phyloP scores from a whole-genome alignment of 371 early-diverging fungal genomes.

The Rhizopus stolonifer region DNA sequence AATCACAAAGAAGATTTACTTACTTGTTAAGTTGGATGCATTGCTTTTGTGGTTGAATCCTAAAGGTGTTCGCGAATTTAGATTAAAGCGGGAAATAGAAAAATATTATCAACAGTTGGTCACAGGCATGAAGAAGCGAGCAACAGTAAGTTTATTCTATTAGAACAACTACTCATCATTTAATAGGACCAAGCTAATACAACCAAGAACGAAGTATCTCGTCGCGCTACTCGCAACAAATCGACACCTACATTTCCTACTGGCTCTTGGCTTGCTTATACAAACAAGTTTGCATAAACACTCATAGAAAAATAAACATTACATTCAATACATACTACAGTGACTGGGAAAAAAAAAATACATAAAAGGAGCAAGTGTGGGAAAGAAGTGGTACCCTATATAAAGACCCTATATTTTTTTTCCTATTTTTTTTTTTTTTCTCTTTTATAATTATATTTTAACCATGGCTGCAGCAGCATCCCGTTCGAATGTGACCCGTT shows the following conservation, averaged over 20 bases:
- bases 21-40: conserved; percentile 49
- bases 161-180: background rate
- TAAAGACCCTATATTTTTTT: conserved; percentile 1
- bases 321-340: background rate
- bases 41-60: conserved; percentile 76
- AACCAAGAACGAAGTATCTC: conserved; percentile 35
- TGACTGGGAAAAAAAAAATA: background rate
- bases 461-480: conserved; percentile 50
- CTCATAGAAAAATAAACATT: background rate
- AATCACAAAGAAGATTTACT: too few relatives aligned
- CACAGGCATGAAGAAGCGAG: conserved; percentile 51
- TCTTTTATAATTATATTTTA: conserved; percentile 1
- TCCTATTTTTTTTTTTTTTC: conserved; percentile 3
- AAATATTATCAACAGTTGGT: conserved; percentile 41
- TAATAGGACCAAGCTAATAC: conserved; percentile 36
- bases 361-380: background rate
- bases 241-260: conserved; percentile 25
- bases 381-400: background rate
- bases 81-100: conserved; percentile 54
- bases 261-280: conserved; percentile 46
- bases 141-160: conserved; percentile 21
- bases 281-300: conserved; percentile 34
- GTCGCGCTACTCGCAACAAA: conserved; percentile 54
- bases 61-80: conserved; percentile 72
- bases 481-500: conserved; percentile 49